phyloP scores from a whole-genome alignment of 176 grass and related monocot species.

The Avena insularis region DNA sequence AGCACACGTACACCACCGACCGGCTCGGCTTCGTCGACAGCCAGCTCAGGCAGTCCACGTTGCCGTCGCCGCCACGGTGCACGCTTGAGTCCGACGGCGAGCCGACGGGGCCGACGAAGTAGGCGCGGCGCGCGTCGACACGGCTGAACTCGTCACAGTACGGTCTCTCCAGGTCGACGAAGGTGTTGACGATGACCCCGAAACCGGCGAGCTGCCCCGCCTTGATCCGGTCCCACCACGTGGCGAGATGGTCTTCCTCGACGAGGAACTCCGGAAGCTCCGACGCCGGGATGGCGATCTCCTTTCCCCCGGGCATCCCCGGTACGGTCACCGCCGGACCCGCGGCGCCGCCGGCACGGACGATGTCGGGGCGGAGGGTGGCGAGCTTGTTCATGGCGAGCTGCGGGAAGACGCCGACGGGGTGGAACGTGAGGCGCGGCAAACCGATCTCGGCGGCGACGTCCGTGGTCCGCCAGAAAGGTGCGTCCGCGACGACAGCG shows the following conservation, averaged over 20 bases:
- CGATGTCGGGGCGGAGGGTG: conserved; percentile 49
- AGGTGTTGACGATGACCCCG: conserved; percentile 81
- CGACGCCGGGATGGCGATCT: conserved; percentile 61
- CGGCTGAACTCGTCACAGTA: conserved; percentile 74
- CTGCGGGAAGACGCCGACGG: conserved; percentile 68
- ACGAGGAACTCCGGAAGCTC: conserved; percentile 79
- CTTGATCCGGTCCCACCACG: conserved; percentile 55
- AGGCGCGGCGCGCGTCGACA: conserved; percentile 64
- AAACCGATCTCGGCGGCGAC: conserved; percentile 62
- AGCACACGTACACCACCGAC: conserved; percentile 80
- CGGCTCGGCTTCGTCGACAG: conserved; percentile 51
- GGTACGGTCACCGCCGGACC: conserved; percentile 45
- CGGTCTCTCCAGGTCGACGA: conserved; percentile 55
- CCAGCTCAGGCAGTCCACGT: conserved; percentile 62
- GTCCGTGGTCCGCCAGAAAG: conserved; percentile 57
- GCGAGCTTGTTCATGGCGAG: conserved; percentile 65
- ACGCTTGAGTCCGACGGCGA: conserved; percentile 20
- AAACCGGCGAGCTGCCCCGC: conserved; percentile 60
- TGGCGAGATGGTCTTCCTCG: conserved; percentile 54
- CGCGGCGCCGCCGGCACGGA: not conserved
- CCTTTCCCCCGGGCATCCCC: conserved; percentile 47
- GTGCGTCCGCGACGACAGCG: conserved; percentile 64
- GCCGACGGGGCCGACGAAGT: conserved; percentile 73
- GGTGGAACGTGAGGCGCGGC: conserved; percentile 71
- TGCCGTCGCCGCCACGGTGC: conserved; percentile 40